Evolutionary conservation across 106 monocot genomes (phyloP), one percentile per base, ranked within the genome.

Genomic region (Cymbidium sinense): DNA sequence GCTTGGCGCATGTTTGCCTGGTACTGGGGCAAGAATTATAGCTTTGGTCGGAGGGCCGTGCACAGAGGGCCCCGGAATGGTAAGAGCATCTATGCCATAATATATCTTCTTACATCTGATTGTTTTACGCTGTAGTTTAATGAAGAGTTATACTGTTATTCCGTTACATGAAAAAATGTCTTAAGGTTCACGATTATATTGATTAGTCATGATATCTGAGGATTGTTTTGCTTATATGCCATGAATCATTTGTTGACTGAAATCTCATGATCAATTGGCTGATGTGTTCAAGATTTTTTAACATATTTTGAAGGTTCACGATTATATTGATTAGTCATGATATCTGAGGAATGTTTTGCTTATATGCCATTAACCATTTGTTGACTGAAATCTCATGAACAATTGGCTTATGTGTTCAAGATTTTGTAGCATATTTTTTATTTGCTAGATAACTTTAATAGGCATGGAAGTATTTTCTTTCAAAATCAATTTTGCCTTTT

Each of bases 51-150:
- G 99, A 30, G 99, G 99, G 35, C 99, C 99, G 37, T 99, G 99
- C 80, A 95, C 99, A 0, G 92, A 89, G 50, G 99, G 99, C 27
- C 99, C 95, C 61, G 99, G 99, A 90, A 86, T 99, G 99, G 92
- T 99, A 84, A 80, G 85, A 54, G 34, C 72, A 13, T 47, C 51
- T 44, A 36, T 61, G 65, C 25, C 55, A 31, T 70, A 36, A 11
- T 41, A 37, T 28, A 1, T 71, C 5, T 71, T 71, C 21, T 71
- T 71, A 71, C 31, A 21, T 33, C 12, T 67, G 12, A 67, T 31
- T 33, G 12, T 33, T 12, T 67, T 67, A 31, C 13, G 21, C 11
- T 67, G 30, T 67, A 33, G 67, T 12, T 67, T 67, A 33, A 67
- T 33, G 67, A 67, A 1, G 30, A 67, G 10, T 67, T 13, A 47